Conservation (phyloP, 345 rosid species). For the Populus euphratica region DNA sequence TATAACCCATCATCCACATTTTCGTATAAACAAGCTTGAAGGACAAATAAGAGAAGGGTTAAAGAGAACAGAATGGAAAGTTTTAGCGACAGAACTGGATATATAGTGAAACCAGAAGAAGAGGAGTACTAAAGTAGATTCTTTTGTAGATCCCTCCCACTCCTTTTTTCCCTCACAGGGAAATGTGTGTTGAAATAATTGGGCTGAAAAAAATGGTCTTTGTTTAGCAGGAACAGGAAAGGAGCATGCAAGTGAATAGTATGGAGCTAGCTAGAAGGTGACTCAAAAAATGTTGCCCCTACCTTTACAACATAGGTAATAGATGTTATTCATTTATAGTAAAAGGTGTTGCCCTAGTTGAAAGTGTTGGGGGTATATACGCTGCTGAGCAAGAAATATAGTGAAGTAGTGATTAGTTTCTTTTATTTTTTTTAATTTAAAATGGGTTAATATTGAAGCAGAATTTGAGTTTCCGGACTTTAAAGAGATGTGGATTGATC, state of each 20-base stretch:
- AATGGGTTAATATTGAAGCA: neutral
- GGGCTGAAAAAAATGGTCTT: conserved; percentile 6
- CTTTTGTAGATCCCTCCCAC: neutral
- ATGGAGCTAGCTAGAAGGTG: neutral
- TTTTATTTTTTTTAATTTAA: neutral
- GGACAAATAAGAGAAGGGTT: neutral
- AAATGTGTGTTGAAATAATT: conserved; percentile 6
- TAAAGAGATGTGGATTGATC: conserved; percentile 38
- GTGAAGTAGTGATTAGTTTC: neutral
- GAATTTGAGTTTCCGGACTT: conserved; percentile 7
- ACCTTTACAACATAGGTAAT: conserved; percentile 15
- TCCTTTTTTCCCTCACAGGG: conserved; percentile 6
- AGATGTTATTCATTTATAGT: conserved; percentile 23
- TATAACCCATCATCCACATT: conserved; percentile 96
- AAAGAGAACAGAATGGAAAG: neutral
- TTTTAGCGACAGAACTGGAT: neutral
- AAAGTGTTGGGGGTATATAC: neutral
- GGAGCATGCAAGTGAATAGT: conserved; percentile 20
- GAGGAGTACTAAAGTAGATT: neutral
- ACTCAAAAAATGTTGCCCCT: conserved; percentile 4
- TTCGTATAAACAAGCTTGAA: neutral
- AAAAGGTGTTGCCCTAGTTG: conserved; percentile 7
- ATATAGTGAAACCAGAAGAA: neutral
- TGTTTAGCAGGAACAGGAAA: conserved; percentile 13
- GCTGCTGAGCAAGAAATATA: conserved; percentile 12